These are phyloP conservation scores for Podosphaera fusca DNA, from an alignment of 2,329 filamentous ascomycete genomes.

Conservation along the genomic window DNA sequence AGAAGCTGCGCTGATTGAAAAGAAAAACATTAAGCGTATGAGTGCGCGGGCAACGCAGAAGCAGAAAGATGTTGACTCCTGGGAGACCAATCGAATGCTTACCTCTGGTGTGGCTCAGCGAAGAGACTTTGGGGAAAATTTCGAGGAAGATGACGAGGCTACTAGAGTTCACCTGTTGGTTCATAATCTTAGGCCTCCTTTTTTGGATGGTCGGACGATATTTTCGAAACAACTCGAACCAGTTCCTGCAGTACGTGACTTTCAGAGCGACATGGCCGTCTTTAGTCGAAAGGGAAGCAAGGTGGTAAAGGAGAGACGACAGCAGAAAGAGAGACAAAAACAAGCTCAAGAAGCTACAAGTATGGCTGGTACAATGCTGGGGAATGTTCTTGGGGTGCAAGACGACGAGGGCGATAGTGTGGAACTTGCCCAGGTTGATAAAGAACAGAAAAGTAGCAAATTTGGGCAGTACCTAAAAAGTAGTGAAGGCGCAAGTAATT, in stretches of 20 bases:
- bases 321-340: conserved; percentile 79
- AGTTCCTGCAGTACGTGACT: conserved; percentile 74
- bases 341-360: conserved; percentile 92
- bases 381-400: conserved; percentile 88
- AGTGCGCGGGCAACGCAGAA: conserved; percentile 61
- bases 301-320: conserved; percentile 73
- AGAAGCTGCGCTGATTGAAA: conserved; percentile 54
- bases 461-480: conserved; percentile 84
- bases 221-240: conserved; percentile 96
- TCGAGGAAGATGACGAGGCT: conserved; percentile 74
- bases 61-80: conserved; percentile 86
- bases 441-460: conserved; percentile 42
- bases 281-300: conserved; percentile 89
- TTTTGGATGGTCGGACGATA: conserved; percentile 79
- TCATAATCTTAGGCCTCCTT: conserved; percentile 82
- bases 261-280: conserved; percentile 96
- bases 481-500: conserved; percentile 64
- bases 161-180: conserved; percentile 78
- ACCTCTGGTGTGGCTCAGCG: conserved; percentile 88
- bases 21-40: conserved; percentile 50
- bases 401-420: conserved; percentile 86
- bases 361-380: conserved; percentile 71
- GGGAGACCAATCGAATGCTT: conserved; percentile 97
- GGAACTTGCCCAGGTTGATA: conserved; percentile 49
- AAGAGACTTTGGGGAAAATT: conserved; percentile 57